Evolutionary conservation across 2,329 filamentous ascomycete species (phyloP).

Genomic region (Aureobasidium pullulans): DNA sequence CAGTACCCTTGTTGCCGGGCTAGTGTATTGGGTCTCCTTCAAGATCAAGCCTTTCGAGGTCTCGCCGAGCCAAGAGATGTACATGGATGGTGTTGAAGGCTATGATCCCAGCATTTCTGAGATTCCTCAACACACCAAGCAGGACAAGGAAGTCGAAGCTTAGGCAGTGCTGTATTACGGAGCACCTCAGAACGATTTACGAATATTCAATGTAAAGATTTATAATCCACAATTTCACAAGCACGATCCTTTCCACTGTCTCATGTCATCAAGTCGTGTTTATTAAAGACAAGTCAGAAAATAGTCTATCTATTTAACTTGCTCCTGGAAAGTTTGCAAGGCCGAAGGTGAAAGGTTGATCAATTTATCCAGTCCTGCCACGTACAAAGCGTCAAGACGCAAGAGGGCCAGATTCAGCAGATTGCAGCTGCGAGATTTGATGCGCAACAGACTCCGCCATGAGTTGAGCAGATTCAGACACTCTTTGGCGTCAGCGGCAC

Average conservation of each 20-base stretch:
- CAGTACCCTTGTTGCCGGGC: slow-evolving; percentile 9
- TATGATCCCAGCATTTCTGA: background rate
- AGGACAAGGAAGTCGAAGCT: background rate
- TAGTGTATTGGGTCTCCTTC: slow-evolving; percentile 14
- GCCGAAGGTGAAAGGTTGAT: slow-evolving; percentile 27
- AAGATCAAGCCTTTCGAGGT: slow-evolving; percentile 13
- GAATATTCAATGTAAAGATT: background rate
- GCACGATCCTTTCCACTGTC: background rate
- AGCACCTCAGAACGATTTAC: background rate
- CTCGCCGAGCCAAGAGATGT: slow-evolving; percentile 12
- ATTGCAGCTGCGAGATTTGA: slow-evolving; percentile 29
- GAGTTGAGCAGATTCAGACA: slow-evolving; percentile 24
- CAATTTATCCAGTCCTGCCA: slow-evolving; percentile 23
- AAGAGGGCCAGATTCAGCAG: slow-evolving; percentile 27
- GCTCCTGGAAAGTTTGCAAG: slow-evolving; percentile 18
- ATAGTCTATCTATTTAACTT: background rate
- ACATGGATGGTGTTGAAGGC: slow-evolving; percentile 13
- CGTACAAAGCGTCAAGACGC: slow-evolving; percentile 25
- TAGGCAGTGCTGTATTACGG: background rate
- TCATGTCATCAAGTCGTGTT: background rate
- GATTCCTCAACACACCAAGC: background rate
- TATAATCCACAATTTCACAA: too few relatives aligned
- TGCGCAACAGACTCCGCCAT: slow-evolving; percentile 25
- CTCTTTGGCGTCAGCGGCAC: slow-evolving; percentile 23
- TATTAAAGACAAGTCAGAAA: too few relatives aligned